Evolutionary conservation across 78 protist genomes (phyloP).

Genomic region (Abeoforma whisleri): DNA sequence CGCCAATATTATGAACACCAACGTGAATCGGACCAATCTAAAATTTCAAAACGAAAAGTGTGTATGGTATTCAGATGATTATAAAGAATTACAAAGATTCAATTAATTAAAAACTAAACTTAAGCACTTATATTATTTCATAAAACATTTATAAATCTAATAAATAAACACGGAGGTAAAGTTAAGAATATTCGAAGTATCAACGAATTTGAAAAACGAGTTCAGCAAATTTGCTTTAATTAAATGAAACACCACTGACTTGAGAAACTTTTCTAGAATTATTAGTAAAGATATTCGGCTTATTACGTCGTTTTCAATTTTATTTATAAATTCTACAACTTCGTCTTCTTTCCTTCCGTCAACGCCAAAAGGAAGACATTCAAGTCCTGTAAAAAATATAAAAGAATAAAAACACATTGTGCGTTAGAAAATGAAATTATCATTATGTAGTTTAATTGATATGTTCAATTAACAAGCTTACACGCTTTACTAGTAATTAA

Average conservation of each 20-base stretch:
- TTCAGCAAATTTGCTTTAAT: too few species aligned
- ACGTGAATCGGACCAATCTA: slow-evolving; percentile 32
- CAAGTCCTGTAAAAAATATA: too few species aligned
- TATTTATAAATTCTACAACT: neutral
- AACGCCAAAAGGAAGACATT: slow-evolving; percentile 3
- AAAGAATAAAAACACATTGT: too few species aligned
- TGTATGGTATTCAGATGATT: neutral
- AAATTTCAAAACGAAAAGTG: neutral
- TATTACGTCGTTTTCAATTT: neutral
- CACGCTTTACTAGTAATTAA: too few species aligned
- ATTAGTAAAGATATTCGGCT: neutral
- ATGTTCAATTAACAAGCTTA: too few species aligned
- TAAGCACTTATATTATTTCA: neutral
- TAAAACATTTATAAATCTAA: neutral
- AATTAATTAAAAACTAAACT: neutral
- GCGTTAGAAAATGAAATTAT: too few species aligned
- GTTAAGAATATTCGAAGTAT: too few species aligned
- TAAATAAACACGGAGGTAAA: too few species aligned
- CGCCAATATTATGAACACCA: slow-evolving; percentile 40
- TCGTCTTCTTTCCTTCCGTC: neutral
- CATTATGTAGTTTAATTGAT: too few species aligned
- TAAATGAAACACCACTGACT: too few species aligned
- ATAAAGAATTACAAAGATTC: neutral
- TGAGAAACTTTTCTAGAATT: neutral
- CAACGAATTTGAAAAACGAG: too few species aligned